These are phyloP conservation scores for Leishmania braziliensis DNA, from an alignment of 208 protist species.

Conservation along the genomic window DNA sequence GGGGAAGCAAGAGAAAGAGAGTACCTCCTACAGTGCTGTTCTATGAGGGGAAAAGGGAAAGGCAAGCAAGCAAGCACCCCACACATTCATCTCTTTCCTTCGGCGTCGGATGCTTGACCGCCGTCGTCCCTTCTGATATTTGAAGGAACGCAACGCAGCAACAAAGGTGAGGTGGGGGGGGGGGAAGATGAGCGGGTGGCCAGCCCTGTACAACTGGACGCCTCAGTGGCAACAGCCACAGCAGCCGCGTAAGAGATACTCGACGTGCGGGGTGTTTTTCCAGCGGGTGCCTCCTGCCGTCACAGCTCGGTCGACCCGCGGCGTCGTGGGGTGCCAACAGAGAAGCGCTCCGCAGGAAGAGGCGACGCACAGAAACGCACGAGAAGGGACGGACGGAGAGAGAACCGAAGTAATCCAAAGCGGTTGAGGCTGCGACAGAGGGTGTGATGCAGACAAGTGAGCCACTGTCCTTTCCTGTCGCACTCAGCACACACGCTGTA, in stretches of 20 bases:
- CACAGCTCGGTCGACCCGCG: background rate
- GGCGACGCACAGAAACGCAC: background rate
- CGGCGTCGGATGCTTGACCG: no score
- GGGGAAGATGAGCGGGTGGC: background rate
- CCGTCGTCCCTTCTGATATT: background rate
- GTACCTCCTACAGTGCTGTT: background rate
- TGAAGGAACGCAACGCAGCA: background rate
- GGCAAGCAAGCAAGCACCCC: background rate
- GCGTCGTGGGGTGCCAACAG: background rate
- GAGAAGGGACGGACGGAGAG: background rate
- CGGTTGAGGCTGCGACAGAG: background rate
- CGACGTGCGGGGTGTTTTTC: background rate
- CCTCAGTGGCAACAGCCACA: background rate
- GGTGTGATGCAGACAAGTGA: background rate
- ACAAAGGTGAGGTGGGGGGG: background rate
- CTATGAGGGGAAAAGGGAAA: background rate
- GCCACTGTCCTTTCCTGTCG: background rate
- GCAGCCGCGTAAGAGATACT: background rate
- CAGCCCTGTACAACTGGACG: background rate
- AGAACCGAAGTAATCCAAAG: background rate
- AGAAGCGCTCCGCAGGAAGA: background rate
- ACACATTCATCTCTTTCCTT: background rate
- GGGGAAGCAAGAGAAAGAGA: background rate
- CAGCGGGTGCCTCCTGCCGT: background rate
- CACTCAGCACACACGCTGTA: background rate